phyloP scores from a whole-genome alignment of 345 rosid species.

The Dipteronia dyeriana region DNA sequence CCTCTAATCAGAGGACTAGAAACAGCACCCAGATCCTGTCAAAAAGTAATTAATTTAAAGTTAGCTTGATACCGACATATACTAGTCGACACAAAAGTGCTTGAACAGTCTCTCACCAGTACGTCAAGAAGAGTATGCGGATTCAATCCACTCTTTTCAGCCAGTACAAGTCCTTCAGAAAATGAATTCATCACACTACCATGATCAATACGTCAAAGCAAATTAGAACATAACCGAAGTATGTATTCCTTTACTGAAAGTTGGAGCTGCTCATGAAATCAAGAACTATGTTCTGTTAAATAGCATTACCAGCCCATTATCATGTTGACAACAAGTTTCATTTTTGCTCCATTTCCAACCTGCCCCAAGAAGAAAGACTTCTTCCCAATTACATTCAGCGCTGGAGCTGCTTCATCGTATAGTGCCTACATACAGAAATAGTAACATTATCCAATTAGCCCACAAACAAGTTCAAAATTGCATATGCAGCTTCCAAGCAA shows the following conservation, averaged over 20 bases:
- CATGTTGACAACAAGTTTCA: constrained; percentile 97
- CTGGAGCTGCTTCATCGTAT: constrained; percentile 75
- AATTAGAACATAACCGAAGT: background rate
- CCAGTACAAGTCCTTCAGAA: constrained; percentile 87
- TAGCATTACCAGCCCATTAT: constrained; percentile 88
- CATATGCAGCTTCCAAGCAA: background rate
- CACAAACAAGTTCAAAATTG: background rate
- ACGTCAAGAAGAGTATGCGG: constrained; percentile 70
- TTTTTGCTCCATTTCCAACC: constrained; percentile 93
- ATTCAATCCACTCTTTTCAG: constrained; percentile 77
- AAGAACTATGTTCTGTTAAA: background rate
- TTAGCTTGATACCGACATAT: constrained; percentile 1
- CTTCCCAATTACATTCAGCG: constrained; percentile 84
- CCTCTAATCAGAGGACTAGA: constrained; percentile 84
- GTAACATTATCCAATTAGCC: constrained; percentile 10
- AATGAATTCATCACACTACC: constrained; percentile 88
- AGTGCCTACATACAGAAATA: constrained; percentile 43
- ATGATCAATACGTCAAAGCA: background rate
- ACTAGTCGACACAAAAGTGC: background rate
- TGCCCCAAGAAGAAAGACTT: constrained; percentile 83
- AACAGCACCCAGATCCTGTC: constrained; percentile 80
- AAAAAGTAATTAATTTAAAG: constrained; percentile 14
- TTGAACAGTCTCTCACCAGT: constrained; percentile 52
- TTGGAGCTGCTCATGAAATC: background rate
- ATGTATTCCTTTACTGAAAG: background rate